Evolutionary conservation across 2,329 filamentous ascomycete genomes (phyloP).

Genomic region (Paracamarosporium sp.): DNA sequence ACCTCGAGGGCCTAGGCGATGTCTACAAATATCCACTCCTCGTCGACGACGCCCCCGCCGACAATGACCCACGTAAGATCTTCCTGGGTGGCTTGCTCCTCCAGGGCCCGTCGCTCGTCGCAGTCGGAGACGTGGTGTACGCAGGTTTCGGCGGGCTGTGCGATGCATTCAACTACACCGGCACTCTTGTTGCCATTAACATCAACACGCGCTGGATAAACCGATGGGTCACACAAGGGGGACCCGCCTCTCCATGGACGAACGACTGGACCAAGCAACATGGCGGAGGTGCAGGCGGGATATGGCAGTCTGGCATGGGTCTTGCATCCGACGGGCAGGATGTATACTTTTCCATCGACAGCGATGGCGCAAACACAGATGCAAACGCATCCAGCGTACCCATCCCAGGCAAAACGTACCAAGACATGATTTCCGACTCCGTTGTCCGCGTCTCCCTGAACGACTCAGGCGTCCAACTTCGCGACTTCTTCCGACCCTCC

Average conservation of each 20-base stretch:
- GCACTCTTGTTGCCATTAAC: constrained; percentile 25
- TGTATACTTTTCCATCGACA: constrained; percentile 25
- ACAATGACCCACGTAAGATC: constrained; percentile 57
- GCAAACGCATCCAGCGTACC: constrained; percentile 9
- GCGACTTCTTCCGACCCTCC: constrained; percentile 22
- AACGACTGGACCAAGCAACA: constrained; percentile 25
- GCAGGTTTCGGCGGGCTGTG: constrained; percentile 64
- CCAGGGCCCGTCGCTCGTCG: constrained; percentile 58
- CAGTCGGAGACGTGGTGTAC: constrained; percentile 57
- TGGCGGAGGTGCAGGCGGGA: constrained; percentile 24
- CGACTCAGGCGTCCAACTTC: constrained; percentile 17
- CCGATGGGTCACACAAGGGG: constrained; percentile 24
- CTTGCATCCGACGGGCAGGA: constrained; percentile 26
- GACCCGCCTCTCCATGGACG: constrained; percentile 13
- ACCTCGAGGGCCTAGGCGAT: constrained; percentile 49
- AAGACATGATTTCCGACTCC: constrained; percentile 18
- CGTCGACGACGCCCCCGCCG: constrained; percentile 55
- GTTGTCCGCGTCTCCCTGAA: constrained; percentile 14
- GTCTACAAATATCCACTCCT: constrained; percentile 55
- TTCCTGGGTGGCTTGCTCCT: constrained; percentile 62
- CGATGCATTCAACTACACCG: constrained; percentile 63
- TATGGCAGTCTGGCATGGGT: constrained; percentile 25
- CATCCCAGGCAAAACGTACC: constrained; percentile 7
- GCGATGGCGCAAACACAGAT: constrained; percentile 10
- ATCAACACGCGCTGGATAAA: constrained; percentile 18